Evolutionary conservation across 345 rosid species (phyloP), one percentile per base, ranked within the genome.

Genomic region (Dipteronia dyeriana): DNA sequence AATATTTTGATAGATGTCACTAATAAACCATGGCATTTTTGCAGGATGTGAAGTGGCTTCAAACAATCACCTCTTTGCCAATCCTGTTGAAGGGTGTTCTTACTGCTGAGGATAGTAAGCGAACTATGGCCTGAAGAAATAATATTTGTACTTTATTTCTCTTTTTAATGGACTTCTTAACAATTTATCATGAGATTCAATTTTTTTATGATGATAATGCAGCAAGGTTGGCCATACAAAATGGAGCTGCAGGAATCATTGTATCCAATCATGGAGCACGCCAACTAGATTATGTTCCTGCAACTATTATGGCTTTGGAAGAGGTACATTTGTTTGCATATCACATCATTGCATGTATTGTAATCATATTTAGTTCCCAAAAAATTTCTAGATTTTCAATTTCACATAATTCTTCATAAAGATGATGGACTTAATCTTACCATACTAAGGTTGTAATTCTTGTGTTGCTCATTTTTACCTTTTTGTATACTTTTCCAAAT

Each of bases 211-310:
- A 74, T 26, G 45, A 77, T 51, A n/a, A 43, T 82, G 83, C 90
- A 95, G 99, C 99, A 66, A 88, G 84, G 83, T 54, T 93, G 49
- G 89, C 95, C 9, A 51, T 91, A 75, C 89, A 91, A 66, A 76
- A 71, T 43, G 98, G 97, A 80, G 97, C 90, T 76, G 91, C 98
- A 53, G 97, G 98, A 70, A 95, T 95, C 54, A 90, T 93, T 19
- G 98, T 95, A 25, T 95, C 98, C 73, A 94, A 95, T 73, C 98
- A 95, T 3, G 97, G 98, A 76, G 98, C 97, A 39, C 97, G 98
- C 70, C 98, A 95, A 76, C 97, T 95, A 20, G 98, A 95, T 86
- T 91, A 89, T 80, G 92, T 88, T n/a, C 98, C 98, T n/a, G 92
- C 97, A 53, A 90, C 99, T 75, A 91, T 93, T 77, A 75, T 80